phyloP scores from a whole-genome alignment of 2,329 filamentous ascomycete genomes.

The Apiospora hydei region DNA sequence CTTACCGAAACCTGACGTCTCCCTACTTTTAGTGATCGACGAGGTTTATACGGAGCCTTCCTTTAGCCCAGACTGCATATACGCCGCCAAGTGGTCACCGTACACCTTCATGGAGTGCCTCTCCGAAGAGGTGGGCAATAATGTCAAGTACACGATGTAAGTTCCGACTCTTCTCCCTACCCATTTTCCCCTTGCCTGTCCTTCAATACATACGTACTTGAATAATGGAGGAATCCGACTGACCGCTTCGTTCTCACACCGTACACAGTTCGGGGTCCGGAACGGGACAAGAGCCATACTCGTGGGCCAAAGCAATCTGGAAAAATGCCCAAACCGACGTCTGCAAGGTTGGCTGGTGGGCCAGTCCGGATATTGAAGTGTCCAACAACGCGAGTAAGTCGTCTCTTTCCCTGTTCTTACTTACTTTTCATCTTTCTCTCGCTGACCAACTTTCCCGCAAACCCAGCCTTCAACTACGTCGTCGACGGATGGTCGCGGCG shows the following conservation, averaged over 20 bases:
- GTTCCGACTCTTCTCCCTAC: not conserved
- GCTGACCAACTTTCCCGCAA: not conserved
- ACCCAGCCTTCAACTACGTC: slow-evolving; percentile 1
- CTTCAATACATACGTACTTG: not conserved
- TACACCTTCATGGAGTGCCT: not conserved
- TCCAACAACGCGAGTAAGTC: not conserved
- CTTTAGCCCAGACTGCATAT: not conserved
- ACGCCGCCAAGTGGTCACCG: not conserved
- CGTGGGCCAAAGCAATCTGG: not conserved
- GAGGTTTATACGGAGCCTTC: not conserved
- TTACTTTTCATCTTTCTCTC: not conserved
- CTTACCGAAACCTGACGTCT: not conserved
- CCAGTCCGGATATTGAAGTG: not conserved
- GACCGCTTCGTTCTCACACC: not conserved
- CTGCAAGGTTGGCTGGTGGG: not conserved
- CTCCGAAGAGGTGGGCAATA: not conserved
- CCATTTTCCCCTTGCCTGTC: not conserved
- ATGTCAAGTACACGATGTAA: not conserved
- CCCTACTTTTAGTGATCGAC: not conserved
- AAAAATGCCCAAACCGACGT: not conserved
- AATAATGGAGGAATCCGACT: not conserved
- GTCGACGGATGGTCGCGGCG: slow-evolving; percentile 6
- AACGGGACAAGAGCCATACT: not conserved
- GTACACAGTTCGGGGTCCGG: not conserved
- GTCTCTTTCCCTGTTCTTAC: not conserved